Conservation (phyloP, 2,329 filamentous ascomycete species). For the Aureobasidium sp. region DNA sequence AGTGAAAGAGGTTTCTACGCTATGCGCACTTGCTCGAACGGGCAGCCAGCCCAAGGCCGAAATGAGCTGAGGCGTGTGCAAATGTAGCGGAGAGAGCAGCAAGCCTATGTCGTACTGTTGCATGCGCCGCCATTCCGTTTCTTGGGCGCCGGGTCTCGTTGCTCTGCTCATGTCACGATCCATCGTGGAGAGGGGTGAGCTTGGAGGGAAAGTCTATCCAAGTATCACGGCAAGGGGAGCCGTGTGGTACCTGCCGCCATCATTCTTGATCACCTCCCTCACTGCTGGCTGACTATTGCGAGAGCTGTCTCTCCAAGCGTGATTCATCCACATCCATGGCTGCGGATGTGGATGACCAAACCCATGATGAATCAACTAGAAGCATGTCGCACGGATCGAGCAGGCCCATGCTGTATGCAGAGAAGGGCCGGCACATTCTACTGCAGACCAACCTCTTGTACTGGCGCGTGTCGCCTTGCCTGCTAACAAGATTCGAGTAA, state of each 20-base stretch:
- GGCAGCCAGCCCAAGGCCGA: constrained; percentile 25
- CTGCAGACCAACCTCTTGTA: constrained; percentile 2
- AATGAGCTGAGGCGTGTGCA: constrained; percentile 20
- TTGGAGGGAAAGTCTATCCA: not conserved
- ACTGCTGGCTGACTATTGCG: not conserved
- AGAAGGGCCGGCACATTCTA: constrained; percentile 4
- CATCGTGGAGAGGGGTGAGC: not conserved
- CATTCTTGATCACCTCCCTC: constrained; percentile 9
- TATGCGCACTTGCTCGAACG: constrained; percentile 19
- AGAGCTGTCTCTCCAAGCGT: not conserved
- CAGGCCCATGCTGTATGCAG: not conserved
- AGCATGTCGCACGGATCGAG: constrained; percentile 3
- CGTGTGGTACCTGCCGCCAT: not conserved
- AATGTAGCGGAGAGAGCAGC: constrained; percentile 27
- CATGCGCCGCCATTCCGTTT: constrained; percentile 17
- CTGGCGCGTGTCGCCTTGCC: not conserved
- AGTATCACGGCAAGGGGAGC: constrained; percentile 10
- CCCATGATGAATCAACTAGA: not conserved
- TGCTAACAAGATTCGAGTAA: not conserved
- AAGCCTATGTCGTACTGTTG: constrained; percentile 27
- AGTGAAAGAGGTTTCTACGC: constrained; percentile 19
- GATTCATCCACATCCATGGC: not conserved
- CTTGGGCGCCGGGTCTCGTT: not conserved
- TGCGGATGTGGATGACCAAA: constrained; percentile 6
- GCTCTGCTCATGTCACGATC: constrained; percentile 3